These are phyloP conservation scores for Fusarium domesticum DNA, from an alignment of 2,329 filamentous ascomycete species.

Conservation along the genomic window DNA sequence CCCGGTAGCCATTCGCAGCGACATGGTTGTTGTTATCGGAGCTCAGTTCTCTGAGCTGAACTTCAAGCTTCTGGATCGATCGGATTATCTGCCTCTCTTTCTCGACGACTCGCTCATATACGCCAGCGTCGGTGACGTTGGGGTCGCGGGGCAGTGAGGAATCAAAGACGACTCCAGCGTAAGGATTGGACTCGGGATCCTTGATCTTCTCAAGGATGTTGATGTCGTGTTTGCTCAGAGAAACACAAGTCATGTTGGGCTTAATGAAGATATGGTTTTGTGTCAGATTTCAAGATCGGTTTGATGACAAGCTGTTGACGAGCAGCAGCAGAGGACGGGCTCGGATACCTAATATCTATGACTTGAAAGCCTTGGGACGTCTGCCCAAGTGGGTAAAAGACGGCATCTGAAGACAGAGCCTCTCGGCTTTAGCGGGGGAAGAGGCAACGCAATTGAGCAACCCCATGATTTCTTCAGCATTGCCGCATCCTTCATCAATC, in stretches of 20 bases:
- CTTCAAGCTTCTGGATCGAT: constrained; percentile 54
- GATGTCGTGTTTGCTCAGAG: constrained; percentile 57
- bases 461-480: background rate
- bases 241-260: constrained; percentile 44
- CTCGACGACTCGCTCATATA: constrained; percentile 51
- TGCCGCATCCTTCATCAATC: constrained; percentile 7
- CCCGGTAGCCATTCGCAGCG: constrained; percentile 45
- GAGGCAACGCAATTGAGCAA: background rate
- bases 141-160: constrained; percentile 55
- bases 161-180: constrained; percentile 53
- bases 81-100: constrained; percentile 54
- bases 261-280: background rate
- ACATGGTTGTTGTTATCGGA: constrained; percentile 35
- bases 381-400: constrained; percentile 13
- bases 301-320: background rate
- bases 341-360: constrained; percentile 15
- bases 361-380: constrained; percentile 4
- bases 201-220: constrained; percentile 65
- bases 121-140: constrained; percentile 47
- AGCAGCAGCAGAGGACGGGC: constrained; percentile 8
- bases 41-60: constrained; percentile 46
- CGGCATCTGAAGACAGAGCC: constrained; percentile 3
- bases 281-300: background rate
- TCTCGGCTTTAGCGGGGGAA: constrained; percentile 20
- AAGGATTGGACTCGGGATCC: constrained; percentile 61